Percentiles rank a stretch among this genome's conserved stretches.
Evolutionary conservation across 2,329 filamentous ascomycete species (phyloP).

Genomic region (Endoconidiophora polonica): DNA sequence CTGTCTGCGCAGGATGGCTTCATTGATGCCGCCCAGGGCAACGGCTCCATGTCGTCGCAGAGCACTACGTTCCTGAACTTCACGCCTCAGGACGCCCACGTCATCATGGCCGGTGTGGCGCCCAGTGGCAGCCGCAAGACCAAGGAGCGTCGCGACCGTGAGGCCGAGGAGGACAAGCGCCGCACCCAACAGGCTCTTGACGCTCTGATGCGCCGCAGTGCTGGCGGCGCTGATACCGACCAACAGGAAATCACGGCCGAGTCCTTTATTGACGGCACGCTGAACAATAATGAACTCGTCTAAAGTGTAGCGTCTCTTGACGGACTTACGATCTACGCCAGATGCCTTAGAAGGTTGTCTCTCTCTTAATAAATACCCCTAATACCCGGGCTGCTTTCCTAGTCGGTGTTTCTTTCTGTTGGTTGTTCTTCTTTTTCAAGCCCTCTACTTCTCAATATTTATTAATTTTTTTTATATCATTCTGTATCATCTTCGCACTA

Average conservation of each 20-base stretch:
- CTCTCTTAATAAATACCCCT: too few relatives aligned
- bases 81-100: slow-evolving; percentile 60
- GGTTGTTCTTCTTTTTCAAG: not conserved
- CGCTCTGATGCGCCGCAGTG: too few relatives aligned
- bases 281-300: too few relatives aligned
- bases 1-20: too few relatives aligned
- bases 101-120: slow-evolving; percentile 78
- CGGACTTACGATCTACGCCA: too few relatives aligned
- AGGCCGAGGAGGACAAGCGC: slow-evolving; percentile 31
- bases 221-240: too few relatives aligned
- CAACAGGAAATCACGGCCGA: too few relatives aligned
- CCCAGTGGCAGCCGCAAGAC: slow-evolving; percentile 87
- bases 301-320: too few relatives aligned
- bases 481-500: not conserved
- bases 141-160: slow-evolving; percentile 78
- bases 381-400: not conserved
- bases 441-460: not conserved
- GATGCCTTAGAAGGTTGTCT: too few relatives aligned
- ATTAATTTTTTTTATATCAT: slow-evolving; percentile 1
- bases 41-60: not conserved
- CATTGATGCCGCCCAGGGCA: too few relatives aligned
- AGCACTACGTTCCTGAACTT: slow-evolving; percentile 61
- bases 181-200: too few relatives aligned
- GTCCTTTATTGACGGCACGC: too few relatives aligned
- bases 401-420: slow-evolving; percentile 1